Base-by-base conservation (phyloP, 768 basidiomycete species). In the Boletus tomentosulus region DNA sequence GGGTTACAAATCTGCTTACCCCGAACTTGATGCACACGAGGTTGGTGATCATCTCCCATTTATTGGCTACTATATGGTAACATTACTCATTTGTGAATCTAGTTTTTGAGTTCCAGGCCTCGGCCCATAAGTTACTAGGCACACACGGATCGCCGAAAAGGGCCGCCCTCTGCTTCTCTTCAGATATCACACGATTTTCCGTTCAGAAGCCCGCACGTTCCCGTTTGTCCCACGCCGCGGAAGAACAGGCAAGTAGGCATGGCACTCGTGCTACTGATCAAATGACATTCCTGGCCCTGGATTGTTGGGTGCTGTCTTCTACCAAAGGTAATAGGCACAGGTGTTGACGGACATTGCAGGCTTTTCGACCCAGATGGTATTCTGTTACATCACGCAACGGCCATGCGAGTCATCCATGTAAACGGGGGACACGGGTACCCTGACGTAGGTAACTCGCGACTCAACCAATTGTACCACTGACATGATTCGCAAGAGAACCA, bases 301-400 rank as follows among this genome's bases (percentile, higher is more conserved):
- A 15, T 13, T 41, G 27, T 11, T 28, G 43, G 41, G 48, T 8
- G 9, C 31, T 43, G 34, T 19, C 11, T 51, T 19, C 15, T 42
- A 28, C 30, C 31, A n/a, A 38, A 46, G 33, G 48, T 55, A 22
- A 59, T 54, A 41, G 43, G 33, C 27, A 28, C 41, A 34, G 24
- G 25, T 24, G 16, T 45, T 19, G n/a, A 48, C 50, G 44, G 50
- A 37, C 16, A 25, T 37, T 37, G 34, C 41, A 44, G 27, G 27
- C 27, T 44, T 25, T 35, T 33, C 42, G 10, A 4, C 24, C 28
- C 12, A 19, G 34, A 28, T 9, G 6, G 27, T 4, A 30, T 27
- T 39, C 19, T 37, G 35, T 37, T 37, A 44, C 27, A 30, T 47
- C 27, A 16, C 28, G 15, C 37, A 27, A 34, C 16, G 37, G 38